Conservation (phyloP, 2,329 filamentous ascomycete species). For the Fusarium sp. region DNA sequence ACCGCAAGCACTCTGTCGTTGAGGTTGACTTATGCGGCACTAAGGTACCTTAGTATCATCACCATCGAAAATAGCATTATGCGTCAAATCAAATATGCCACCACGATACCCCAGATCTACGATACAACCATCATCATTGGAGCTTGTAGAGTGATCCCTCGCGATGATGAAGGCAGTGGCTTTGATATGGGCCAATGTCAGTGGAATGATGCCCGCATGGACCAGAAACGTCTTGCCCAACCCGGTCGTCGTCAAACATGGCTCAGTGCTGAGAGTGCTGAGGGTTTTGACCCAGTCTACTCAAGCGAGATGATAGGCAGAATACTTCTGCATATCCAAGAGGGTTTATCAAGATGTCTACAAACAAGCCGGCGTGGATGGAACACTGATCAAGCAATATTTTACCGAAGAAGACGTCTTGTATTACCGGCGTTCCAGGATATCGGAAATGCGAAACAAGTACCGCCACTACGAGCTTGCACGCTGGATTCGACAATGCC, state of each 20-base stretch:
- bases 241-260: not conserved
- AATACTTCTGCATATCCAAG: not conserved
- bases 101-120: not conserved
- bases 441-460: accelerated
- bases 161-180: not conserved
- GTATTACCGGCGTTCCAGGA: not conserved
- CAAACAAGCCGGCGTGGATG: not conserved
- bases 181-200: too few relatives aligned
- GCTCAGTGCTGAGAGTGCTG: not conserved
- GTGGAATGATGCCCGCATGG: not conserved
- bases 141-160: not conserved
- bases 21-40: too few relatives aligned
- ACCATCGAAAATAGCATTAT: too few relatives aligned
- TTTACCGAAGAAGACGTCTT: not conserved
- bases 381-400: not conserved
- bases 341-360: not conserved
- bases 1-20: not conserved
- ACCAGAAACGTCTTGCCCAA: not conserved
- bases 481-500: not conserved
- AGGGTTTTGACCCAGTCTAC: not conserved
- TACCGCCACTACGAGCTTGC: not conserved
- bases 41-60: too few relatives aligned
- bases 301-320: not conserved
- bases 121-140: not conserved
- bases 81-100: not conserved